phyloP scores from a whole-genome alignment of 345 rosid genomes.

The Acer campestre region DNA sequence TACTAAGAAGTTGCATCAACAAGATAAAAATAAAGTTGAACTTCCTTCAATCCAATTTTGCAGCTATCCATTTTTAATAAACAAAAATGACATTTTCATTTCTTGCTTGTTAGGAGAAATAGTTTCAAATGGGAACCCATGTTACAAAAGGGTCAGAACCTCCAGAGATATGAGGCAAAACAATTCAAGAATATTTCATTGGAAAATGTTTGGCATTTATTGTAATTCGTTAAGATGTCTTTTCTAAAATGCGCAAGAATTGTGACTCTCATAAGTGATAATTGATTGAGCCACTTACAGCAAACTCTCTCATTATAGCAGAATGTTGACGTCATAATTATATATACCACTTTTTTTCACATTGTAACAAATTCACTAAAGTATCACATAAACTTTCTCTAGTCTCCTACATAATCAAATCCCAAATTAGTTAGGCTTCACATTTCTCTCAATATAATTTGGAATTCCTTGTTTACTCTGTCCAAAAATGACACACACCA shows the following conservation, averaged over 20 bases:
- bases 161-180: not conserved
- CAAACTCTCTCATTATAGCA: not conserved
- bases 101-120: not conserved
- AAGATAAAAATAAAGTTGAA: too few relatives aligned
- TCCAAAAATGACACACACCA: not conserved
- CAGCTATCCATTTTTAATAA: too few relatives aligned
- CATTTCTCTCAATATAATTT: not conserved
- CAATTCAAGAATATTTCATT: not conserved
- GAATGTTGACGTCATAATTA: not conserved
- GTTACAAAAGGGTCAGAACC: not conserved
- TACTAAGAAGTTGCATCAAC: too few relatives aligned
- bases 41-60: too few relatives aligned
- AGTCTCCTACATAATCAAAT: not conserved
- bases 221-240: not conserved
- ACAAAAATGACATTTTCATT: not conserved
- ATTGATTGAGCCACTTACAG: not conserved
- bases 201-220: not conserved
- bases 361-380: not conserved
- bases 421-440: not conserved
- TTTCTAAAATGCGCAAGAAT: not conserved
- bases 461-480: not conserved
- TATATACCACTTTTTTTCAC: not conserved
- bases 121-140: not conserved
- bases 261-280: not conserved
- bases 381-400: not conserved